Evolutionary conservation across 345 rosid genomes (phyloP), one percentile per base, ranked within the genome.

Genomic region (Schrenkiella parvula): DNA sequence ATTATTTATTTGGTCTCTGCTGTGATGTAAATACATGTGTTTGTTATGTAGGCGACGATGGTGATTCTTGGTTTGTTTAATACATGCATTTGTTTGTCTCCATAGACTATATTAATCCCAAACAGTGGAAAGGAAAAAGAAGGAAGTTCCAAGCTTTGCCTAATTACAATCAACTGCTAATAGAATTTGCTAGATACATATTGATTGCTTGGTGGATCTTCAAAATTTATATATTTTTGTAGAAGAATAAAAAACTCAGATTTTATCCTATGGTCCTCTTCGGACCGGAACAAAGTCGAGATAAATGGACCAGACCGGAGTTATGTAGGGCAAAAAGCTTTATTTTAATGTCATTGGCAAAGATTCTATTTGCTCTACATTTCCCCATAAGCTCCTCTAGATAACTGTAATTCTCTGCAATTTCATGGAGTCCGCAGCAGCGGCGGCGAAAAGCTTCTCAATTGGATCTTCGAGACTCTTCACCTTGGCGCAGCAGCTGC

Each of bases 401-500:
- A 38, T 31, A 37, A 28, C 8, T 62, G 34, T 1, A 10, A 21
- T 35, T 52, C 50, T 38, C 32, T 35, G 48, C 51, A 46, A 44
- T 15, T 25, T 18, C 51, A 71, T 71, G 60, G 34, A 60, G 23
- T 18, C 51, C 6, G 52, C 11, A 26, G 66, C 56, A 56, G 22
- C 66, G 18, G 56, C 29, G 1, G n/a, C 59, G 68, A 25, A 25
- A 50, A 50, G 61, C 6, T 18, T 26, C 12, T 0, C 50, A 38
- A 6, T 15, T 10, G 62, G 37, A 52, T 62, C 63, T 41, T 52
- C 60, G 2, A 60, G 81, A 62, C 85, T 93, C 51, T 28, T 71
- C 3, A 61, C 78, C 22, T 67, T 87, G 71, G 85, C 96, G 43
- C 84, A 82, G 66, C 93, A 85, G 63, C 87, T 89, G 52, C 95